Evolutionary conservation across 768 basidiomycete genomes (phyloP).

Genomic region (Tulasnella sp.): DNA sequence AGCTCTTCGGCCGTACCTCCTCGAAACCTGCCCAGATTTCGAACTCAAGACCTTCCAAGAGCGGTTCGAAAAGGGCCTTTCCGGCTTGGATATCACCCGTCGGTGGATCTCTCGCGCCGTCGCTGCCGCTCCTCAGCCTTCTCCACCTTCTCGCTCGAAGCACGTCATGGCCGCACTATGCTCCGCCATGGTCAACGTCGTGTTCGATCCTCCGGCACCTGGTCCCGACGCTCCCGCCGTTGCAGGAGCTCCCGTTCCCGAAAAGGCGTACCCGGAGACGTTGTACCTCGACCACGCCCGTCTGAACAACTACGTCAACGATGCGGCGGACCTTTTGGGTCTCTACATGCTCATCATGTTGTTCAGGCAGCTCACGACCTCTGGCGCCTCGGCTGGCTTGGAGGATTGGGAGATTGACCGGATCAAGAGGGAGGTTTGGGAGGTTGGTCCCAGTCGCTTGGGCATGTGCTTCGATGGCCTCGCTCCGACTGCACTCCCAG

Average conservation of each 20-base stretch:
- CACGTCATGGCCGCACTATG: slow-evolving; percentile 31
- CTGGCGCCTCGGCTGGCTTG: slow-evolving; percentile 37
- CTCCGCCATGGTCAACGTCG: slow-evolving; percentile 45
- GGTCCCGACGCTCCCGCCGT: slow-evolving; percentile 13
- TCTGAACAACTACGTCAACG: slow-evolving; percentile 58
- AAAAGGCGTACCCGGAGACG: slow-evolving; percentile 66
- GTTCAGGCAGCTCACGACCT: slow-evolving; percentile 67
- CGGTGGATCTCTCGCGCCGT: slow-evolving; percentile 53
- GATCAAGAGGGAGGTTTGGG: slow-evolving; percentile 72
- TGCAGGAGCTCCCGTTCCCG: slow-evolving; percentile 36
- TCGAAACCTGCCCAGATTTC: slow-evolving; percentile 71
- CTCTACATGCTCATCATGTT: slow-evolving; percentile 78
- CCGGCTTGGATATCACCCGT: slow-evolving; percentile 47
- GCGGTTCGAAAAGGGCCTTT: slow-evolving; percentile 35
- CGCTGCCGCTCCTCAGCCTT: neutral
- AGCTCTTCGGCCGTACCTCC: slow-evolving; percentile 84
- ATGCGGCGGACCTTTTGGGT: slow-evolving; percentile 68
- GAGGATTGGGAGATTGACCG: slow-evolving; percentile 53
- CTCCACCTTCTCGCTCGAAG: slow-evolving; percentile 20
- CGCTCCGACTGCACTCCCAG: neutral
- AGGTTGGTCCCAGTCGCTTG: slow-evolving; percentile 57
- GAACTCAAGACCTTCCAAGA: slow-evolving; percentile 74
- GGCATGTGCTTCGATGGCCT: slow-evolving; percentile 51
- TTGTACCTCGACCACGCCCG: slow-evolving; percentile 74
- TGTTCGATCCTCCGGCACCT: slow-evolving; percentile 52